phyloP scores from a whole-genome alignment of 257 asterid genomes.

The Solanum medicagineum region DNA sequence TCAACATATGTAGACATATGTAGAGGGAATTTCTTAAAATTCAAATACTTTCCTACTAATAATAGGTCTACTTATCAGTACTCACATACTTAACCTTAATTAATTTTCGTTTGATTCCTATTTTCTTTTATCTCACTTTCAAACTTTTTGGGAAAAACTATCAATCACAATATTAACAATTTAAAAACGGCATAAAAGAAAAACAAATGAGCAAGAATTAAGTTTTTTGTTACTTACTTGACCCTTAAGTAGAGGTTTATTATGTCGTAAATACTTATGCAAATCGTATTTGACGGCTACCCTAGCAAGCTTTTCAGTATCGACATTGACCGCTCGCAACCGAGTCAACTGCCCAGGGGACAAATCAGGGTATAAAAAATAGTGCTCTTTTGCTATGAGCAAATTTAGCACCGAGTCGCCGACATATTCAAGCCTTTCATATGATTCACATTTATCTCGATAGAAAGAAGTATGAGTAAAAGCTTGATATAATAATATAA shows the following conservation, averaged over 20 bases:
- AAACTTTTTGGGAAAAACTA: too few relatives aligned
- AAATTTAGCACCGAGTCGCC: constrained; percentile 35
- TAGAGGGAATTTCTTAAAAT: too few relatives aligned
- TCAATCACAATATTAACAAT: too few relatives aligned
- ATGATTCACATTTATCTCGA: background rate
- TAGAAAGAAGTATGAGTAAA: constrained; percentile 22
- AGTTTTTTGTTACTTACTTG: constrained; percentile 17
- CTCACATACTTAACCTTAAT: too few relatives aligned
- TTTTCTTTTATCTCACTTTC: too few relatives aligned
- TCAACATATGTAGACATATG: too few relatives aligned
- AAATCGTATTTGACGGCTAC: constrained; percentile 22
- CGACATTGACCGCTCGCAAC: constrained; percentile 49
- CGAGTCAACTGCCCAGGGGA: constrained; percentile 26
- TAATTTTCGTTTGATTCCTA: too few relatives aligned
- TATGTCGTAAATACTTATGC: constrained; percentile 24
- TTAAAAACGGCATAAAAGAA: too few relatives aligned
- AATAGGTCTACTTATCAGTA: too few relatives aligned
- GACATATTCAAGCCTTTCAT: constrained; percentile 27
- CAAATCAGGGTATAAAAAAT: constrained; percentile 14
- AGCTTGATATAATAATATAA: constrained; percentile 16
- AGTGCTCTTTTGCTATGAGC: constrained; percentile 12
- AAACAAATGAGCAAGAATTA: too few relatives aligned
- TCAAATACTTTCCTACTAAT: too few relatives aligned
- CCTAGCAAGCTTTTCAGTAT: constrained; percentile 55
- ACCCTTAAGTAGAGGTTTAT: constrained; percentile 10